These are phyloP conservation scores for Vickermania ingenoplastis DNA, from an alignment of 208 protist species.

Conservation along the genomic window DNA sequence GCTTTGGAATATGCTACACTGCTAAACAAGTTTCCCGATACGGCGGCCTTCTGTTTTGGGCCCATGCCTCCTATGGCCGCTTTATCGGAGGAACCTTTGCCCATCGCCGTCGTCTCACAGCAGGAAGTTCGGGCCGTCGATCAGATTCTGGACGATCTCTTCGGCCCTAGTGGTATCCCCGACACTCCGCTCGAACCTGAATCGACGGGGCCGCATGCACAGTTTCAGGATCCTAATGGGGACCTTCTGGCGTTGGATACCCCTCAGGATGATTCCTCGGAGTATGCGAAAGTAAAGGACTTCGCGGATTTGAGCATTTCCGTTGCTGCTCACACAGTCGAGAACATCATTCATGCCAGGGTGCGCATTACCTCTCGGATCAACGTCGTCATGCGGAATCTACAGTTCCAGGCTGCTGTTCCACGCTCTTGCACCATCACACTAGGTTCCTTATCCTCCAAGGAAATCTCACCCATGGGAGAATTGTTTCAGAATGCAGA, in stretches of 20 bases:
- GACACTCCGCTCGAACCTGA: conserved; percentile 9
- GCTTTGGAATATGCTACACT: conserved; percentile 88
- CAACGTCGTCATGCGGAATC: conserved; percentile 19
- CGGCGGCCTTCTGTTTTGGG: conserved; percentile 62
- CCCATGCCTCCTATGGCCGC: conserved; percentile 68
- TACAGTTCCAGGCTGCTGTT: conserved; percentile 67
- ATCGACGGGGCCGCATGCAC: neutral
- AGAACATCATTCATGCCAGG: conserved; percentile 13
- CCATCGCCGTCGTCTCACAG: conserved; percentile 39
- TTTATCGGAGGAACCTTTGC: conserved; percentile 29
- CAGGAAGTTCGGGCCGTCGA: conserved; percentile 40
- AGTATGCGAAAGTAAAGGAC: conserved; percentile 21
- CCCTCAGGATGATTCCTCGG: neutral
- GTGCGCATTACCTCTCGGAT: conserved; percentile 34
- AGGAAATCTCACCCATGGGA: conserved; percentile 22
- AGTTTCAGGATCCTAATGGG: neutral
- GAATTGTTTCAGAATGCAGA: conserved; percentile 30
- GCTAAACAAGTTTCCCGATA: conserved; percentile 60
- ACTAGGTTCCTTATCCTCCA: conserved; percentile 34
- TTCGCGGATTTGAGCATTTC: conserved; percentile 42
- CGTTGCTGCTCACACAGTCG: conserved; percentile 15
- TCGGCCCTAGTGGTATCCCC: conserved; percentile 26
- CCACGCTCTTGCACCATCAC: conserved; percentile 47
- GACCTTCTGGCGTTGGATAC: neutral
- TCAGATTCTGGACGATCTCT: conserved; percentile 59